Evolutionary conservation across 163 green algal species (phyloP).

Genomic region (Prototheca cutis): DNA sequence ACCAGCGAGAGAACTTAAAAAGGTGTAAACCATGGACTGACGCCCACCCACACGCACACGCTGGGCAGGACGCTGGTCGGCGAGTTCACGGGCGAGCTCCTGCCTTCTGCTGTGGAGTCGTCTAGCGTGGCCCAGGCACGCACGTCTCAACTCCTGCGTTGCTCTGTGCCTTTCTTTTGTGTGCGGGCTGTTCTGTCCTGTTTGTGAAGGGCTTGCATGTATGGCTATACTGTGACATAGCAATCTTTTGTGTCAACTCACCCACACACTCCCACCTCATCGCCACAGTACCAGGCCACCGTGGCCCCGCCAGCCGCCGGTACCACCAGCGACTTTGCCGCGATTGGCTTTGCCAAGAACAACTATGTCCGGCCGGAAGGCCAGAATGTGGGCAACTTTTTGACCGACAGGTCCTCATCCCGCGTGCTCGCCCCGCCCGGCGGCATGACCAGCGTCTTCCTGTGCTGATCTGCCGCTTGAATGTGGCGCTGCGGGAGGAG

Average conservation of each 20-base stretch:
- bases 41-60: neutral
- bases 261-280: neutral
- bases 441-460: conserved; percentile 35
- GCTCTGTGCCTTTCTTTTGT: neutral
- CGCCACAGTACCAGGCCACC: neutral
- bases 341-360: conserved; percentile 33
- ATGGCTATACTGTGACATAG: neutral
- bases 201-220: too few species aligned
- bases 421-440: conserved; percentile 61
- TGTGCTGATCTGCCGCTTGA: conserved; percentile 23
- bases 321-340: neutral
- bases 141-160: neutral
- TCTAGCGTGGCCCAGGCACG: neutral
- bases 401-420: conserved; percentile 53
- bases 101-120: neutral
- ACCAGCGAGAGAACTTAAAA: neutral
- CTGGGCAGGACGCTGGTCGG: conserved; percentile 5
- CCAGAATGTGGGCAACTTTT: conserved; percentile 81
- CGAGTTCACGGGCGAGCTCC: neutral
- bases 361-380: conserved; percentile 65
- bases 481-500: neutral
- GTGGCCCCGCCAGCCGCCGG: too few species aligned
- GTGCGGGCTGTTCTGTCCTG: too few species aligned
- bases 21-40: neutral
- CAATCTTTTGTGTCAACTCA: neutral